Base-by-base conservation (phyloP, 2,329 filamentous ascomycete genomes). In the Phialemoniopsis sp. region DNA sequence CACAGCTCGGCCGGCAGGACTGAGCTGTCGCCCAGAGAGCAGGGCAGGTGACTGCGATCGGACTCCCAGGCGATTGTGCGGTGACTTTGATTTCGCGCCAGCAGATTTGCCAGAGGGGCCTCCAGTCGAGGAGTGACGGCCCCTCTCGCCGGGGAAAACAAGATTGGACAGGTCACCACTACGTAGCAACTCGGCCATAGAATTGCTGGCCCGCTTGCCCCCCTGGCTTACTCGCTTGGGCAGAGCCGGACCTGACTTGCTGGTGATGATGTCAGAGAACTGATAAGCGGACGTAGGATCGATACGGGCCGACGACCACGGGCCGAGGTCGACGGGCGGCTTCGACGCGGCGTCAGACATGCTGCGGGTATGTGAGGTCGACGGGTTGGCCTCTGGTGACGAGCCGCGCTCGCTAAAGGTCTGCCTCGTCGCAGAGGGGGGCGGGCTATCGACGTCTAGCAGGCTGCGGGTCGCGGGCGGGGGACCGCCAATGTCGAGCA, bases 181-280 rank as follows among this genome's bases (percentile, higher is more conserved):
- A 40, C 73, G 67, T 44, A 81, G 67, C 14, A 75, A 68, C 30
- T 82, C 77, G 8, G 70, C 68, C 55, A 81, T 69, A 18, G 68
- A 63, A 29, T 54, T 60, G 17, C 51, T 44, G 8, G 60, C 48
- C 26, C 60, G 56, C 46, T 63, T 60, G n/a, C 62, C 63, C 19
- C 60, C 66, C 43, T 72, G 70, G 3, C 69, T 69, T 41, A 69
- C 69, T 40, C 76, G 63, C 55, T 76, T 78, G n/a, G 73, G 68
- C 28, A 73, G 46, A 36, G 59, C 57, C 39, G 68, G 69, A 30
- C 67, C 72, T n/a, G 66, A 58, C 45, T 72, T 70, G 46, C 63
- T 73, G 13, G 74, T 72, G 37, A 76, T 58, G 43, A 77, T 82
- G 47, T 72, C 76, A 14, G 72, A 71, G 50, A 85, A 85, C 50